Base-by-base conservation (phyloP, 192 early-diverging fungal species). In the Rhizophagus clarus region DNA sequence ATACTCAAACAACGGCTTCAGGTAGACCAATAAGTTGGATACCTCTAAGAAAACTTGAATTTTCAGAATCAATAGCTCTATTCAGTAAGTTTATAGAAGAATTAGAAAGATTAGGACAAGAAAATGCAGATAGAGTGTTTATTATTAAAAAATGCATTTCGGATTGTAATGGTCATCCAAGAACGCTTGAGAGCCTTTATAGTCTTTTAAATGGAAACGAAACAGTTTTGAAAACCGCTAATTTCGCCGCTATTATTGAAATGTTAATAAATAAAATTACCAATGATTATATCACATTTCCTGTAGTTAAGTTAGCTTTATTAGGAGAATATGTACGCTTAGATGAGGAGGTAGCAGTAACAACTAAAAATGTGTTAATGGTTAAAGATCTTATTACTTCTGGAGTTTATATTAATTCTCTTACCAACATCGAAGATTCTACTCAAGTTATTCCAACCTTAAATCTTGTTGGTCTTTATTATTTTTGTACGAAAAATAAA, bases 341-440 rank as follows among this genome's bases (percentile, higher is more conserved):
- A 10, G 14, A 1, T 0, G 0, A 2, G 34, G n/a, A 37, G 4
- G 20, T 42, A 69, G 17, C 40, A 22, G 20, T 32, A 17, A 40
- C 28, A 5, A 4, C n/a, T n/a, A n/a, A n/a, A n/a, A n/a, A n/a
- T n/a, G n/a, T n/a, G n/a, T 69, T 15, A 37, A 69, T 5, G 10
- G 3, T 69, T 17, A 37, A 15, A 69, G 34, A 31, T 1, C 67
- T 69, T 1, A 37, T 70, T 69, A 15, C 67, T 34, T 69, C 67
- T 17, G 37, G 68, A 70, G 9, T 40, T 70, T 70, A 70, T 40
- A 70, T 70, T 70, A 70, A 70, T 70, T 70, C 68, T 37, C 17
- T 42, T 70, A 70, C 68, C 42, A n/a, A n/a, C n/a, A n/a, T n/a
- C n/a, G 20, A 70, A 28, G 34, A 70, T 37, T 8, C 1, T 40